Conservation (phyloP, 2,329 filamentous ascomycete genomes). For the Bipolaris oryzae region DNA sequence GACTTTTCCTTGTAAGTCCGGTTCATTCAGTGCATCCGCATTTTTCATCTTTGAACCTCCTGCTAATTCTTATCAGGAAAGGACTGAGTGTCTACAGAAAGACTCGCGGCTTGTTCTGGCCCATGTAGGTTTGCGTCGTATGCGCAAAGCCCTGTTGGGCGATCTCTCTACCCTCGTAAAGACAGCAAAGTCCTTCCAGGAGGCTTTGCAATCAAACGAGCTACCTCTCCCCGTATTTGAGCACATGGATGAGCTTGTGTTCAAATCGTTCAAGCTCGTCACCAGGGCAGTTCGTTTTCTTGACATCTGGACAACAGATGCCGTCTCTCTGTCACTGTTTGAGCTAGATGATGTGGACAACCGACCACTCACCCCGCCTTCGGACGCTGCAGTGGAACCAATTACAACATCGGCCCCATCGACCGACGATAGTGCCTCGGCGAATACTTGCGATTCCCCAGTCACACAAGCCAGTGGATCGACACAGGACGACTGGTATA, state of each 20-base stretch:
- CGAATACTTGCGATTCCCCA: constrained; percentile 48
- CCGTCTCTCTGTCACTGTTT: constrained; percentile 57
- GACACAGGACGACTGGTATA: constrained; percentile 36
- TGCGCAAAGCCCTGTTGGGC: constrained; percentile 84
- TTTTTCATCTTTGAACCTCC: background rate
- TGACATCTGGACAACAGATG: constrained; percentile 74
- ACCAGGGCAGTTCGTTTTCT: constrained; percentile 87
- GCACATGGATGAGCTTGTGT: constrained; percentile 88
- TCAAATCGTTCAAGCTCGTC: constrained; percentile 94
- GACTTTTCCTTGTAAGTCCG: constrained; percentile 77
- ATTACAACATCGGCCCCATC: constrained; percentile 30
- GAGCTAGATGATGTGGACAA: constrained; percentile 40
- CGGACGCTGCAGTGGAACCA: constrained; percentile 43
- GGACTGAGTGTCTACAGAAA: constrained; percentile 82
- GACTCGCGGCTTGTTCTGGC: constrained; percentile 77
- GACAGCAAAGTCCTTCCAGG: constrained; percentile 82
- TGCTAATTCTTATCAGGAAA: constrained; percentile 66
- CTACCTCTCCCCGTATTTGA: constrained; percentile 64
- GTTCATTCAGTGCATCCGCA: background rate
- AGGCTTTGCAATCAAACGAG: constrained; percentile 60
- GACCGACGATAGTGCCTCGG: constrained; percentile 48
- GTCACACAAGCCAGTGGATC: constrained; percentile 44
- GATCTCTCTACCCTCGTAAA: constrained; percentile 91
- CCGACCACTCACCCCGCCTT: constrained; percentile 49
- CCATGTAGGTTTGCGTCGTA: constrained; percentile 76